Conservation (phyloP, 768 basidiomycete genomes). For the Boletellus ananas region DNA sequence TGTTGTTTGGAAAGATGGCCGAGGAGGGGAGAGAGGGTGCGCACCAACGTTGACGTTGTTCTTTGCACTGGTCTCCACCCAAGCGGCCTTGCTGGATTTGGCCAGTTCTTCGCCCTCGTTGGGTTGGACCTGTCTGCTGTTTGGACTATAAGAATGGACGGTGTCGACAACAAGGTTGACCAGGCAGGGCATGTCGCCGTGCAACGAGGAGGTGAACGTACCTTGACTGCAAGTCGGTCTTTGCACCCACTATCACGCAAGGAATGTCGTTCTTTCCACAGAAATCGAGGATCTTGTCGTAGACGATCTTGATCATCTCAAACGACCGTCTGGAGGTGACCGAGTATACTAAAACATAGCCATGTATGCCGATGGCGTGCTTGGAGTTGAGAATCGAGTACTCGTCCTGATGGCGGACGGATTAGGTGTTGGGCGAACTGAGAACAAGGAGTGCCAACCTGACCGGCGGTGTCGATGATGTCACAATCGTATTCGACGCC, state of each 20-base stretch:
- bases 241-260: constrained; percentile 92
- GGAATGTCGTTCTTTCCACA: constrained; percentile 81
- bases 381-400: constrained; percentile 91
- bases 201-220: constrained; percentile 35
- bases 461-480: constrained; percentile 97
- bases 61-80: constrained; percentile 88
- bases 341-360: constrained; percentile 94
- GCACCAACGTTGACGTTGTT: constrained; percentile 81
- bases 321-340: constrained; percentile 87
- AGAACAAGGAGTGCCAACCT: constrained; percentile 49
- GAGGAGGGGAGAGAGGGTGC: constrained; percentile 33
- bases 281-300: constrained; percentile 91
- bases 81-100: constrained; percentile 66
- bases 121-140: constrained; percentile 67
- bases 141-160: constrained; percentile 31
- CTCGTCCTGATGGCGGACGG: constrained; percentile 58
- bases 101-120: constrained; percentile 77
- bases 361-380: constrained; percentile 95
- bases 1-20: not conserved
- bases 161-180: constrained; percentile 12
- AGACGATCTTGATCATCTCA: constrained; percentile 90
- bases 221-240: constrained; percentile 78
- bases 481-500: constrained; percentile 93
- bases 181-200: constrained; percentile 8
- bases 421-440: constrained; percentile 3